phyloP scores from a whole-genome alignment of 2,329 filamentous ascomycete genomes.

The Cercospora sp. region DNA sequence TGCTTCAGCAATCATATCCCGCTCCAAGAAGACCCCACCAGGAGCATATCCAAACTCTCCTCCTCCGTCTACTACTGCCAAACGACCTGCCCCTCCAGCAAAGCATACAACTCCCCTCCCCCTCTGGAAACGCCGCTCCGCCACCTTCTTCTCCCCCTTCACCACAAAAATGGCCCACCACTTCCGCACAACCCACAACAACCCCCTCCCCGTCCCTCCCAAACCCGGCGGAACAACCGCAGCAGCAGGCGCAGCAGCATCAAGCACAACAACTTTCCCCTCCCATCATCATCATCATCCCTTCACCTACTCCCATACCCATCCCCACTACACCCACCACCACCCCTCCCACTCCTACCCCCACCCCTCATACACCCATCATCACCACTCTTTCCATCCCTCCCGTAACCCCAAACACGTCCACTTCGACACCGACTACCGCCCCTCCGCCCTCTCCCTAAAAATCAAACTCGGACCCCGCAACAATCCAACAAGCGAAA shows the following conservation, averaged over 20 bases:
- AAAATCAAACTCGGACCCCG: slow-evolving; percentile 33
- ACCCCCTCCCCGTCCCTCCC: not conserved
- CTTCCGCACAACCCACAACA: slow-evolving; percentile 10
- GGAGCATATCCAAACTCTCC: not conserved
- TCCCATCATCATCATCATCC: not conserved
- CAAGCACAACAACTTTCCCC: slow-evolving; percentile 4
- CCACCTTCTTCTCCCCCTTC: not conserved
- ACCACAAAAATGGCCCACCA: slow-evolving; percentile 5
- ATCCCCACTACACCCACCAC: not conserved
- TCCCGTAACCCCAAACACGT: slow-evolving; percentile 17
- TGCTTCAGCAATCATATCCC: not conserved
- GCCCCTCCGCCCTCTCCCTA: slow-evolving; percentile 31
- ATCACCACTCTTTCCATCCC: not conserved
- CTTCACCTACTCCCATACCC: not conserved
- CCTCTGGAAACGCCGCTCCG: slow-evolving; percentile 5
- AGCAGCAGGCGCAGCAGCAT: not conserved
- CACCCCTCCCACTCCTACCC: not conserved
- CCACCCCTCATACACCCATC: not conserved
- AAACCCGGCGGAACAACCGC: not conserved
- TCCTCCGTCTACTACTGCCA: not conserved
- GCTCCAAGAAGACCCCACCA: not conserved
- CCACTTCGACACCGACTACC: slow-evolving; percentile 32
- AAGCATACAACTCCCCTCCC: not conserved
- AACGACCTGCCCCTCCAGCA: not conserved
- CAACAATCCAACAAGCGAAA: slow-evolving; percentile 29